These are phyloP conservation scores for Cryptococcus sp. DNA, from an alignment of 1,284 basidiomycete species.

Conservation along the genomic window DNA sequence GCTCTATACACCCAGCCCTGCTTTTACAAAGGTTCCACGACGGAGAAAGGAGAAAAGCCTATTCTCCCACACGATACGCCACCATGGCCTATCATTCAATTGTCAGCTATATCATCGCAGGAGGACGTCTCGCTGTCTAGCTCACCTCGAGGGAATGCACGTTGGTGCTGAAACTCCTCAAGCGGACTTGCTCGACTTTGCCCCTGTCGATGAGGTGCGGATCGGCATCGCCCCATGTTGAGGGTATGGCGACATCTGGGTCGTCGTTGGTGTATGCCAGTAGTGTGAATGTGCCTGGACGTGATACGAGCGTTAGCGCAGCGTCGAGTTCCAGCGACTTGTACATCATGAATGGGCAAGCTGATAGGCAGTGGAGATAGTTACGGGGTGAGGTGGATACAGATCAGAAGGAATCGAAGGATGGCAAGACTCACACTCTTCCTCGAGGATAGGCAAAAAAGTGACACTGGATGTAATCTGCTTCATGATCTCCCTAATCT, in stretches of 20 bases:
- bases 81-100: conserved; percentile 43
- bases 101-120: not conserved
- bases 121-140: too few relatives aligned
- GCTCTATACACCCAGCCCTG: too few relatives aligned
- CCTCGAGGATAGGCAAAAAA: conserved; percentile 91
- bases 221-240: conserved; percentile 90
- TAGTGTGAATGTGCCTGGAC: conserved; percentile 73
- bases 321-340: not conserved
- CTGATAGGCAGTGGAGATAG: too few relatives aligned
- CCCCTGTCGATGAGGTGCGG: conserved; percentile 92
- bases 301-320: not conserved
- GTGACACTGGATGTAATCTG: conserved; percentile 97
- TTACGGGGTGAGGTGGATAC: too few relatives aligned
- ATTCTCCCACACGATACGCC: conserved; percentile 51
- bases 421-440: conserved; percentile 68
- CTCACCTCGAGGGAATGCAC: conserved; percentile 78
- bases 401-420: too few relatives aligned
- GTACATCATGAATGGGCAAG: too few relatives aligned
- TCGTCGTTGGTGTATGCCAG: conserved; percentile 79
- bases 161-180: conserved; percentile 87
- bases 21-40: too few relatives aligned
- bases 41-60: conserved; percentile 1
- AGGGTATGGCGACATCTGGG: conserved; percentile 70
- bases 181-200: conserved; percentile 93
- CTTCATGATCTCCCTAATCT: conserved; percentile 97